Evolutionary conservation across 202 grass and related monocot species (phyloP), one percentile per base, ranked within the genome.

Genomic region (Musa balbisiana): DNA sequence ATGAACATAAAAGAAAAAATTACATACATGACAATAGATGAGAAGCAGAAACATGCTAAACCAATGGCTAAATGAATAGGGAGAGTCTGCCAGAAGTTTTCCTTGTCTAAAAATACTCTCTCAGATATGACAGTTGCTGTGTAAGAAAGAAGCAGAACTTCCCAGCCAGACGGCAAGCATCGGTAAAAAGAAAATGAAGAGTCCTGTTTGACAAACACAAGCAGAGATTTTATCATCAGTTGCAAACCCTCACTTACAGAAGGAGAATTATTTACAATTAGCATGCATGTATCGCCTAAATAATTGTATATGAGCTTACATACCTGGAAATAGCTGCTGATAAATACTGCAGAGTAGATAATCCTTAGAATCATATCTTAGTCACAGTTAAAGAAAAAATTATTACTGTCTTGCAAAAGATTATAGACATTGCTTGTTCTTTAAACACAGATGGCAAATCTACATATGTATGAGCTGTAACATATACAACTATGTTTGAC

Each of bases 291-390:
- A 20, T 12, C 0, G 19, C 9, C 10, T 1, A 65, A 49, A n/a
- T n/a, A 10, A 21, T 51, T 77, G 29, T 16, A 19, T 55, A n/a
- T 29, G 69, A 64, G 26, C 62, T 43, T 12, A 49, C 33, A 9
- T 63, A 94, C 95, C 88, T 98, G 82, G 85, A 98, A 98, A 79
- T 90, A 98, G 33, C 76, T 68, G 82, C 88, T 90, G 79, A 98
- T 98, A 71, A 98, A 98, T 26, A 78, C 43, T 71, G 82, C 78
- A 76, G 95, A 98, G 81, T 98, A 98, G 23, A 79, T 62, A 53
- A 98, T 98, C 43, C 89, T 81, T 27, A 94, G 87, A 21, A 90
- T 43, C 91, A 98, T 98, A 88, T 94, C 95, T 98, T 88, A 82
- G 17, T 76, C 11, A 87, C 2, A 33, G 72, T 98, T 73, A 92